Evolutionary conservation across 768 basidiomycete genomes (phyloP), one percentile per base, ranked within the genome.

Genomic region (Termitomyces sp.): DNA sequence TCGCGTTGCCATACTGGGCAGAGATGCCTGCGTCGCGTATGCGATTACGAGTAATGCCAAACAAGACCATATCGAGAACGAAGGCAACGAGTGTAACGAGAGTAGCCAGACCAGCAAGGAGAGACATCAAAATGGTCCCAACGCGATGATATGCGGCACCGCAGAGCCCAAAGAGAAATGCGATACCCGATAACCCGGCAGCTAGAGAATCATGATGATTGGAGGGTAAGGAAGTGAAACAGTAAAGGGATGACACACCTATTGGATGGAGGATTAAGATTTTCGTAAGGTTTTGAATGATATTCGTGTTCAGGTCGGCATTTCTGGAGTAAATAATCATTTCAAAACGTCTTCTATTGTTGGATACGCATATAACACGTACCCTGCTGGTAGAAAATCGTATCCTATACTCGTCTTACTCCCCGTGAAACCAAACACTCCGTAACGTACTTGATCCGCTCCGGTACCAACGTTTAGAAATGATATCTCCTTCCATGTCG

Each of bases 231-330:
- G 56, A 41, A 28, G 45, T 32, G 26, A 50, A 41, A 15, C 63
- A 15, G 35, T 58, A 57, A 21, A 2, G 21, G 40, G 30, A 47
- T 44, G 50, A 68, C 76, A 57, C 61, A 84, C 86, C 87, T 62
- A 94, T 84, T 32, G 91, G 90, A 67, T 92, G 87, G 24, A 94
- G 77, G 60, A 94, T 84, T 54, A 93, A 77, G 14, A 78, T 74
- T 66, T 73, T 79, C 15, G 91, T 92, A 57, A 93, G 81, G 65
- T 85, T 86, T 64, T 83, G 78, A 38, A 91, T 74, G 40, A 81
- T 69, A 6, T 59, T 63, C 10, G 78, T 78, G 66, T 84, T 80
- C 5, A 88, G 64, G 24, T 68, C 69, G 43, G 66, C 45, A 22
- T 45, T 8, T 5, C 54, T 60, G 42, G 32, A 22, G 8, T 54